phyloP scores from a whole-genome alignment of 257 asterid genomes.

The Datura wrightii region DNA sequence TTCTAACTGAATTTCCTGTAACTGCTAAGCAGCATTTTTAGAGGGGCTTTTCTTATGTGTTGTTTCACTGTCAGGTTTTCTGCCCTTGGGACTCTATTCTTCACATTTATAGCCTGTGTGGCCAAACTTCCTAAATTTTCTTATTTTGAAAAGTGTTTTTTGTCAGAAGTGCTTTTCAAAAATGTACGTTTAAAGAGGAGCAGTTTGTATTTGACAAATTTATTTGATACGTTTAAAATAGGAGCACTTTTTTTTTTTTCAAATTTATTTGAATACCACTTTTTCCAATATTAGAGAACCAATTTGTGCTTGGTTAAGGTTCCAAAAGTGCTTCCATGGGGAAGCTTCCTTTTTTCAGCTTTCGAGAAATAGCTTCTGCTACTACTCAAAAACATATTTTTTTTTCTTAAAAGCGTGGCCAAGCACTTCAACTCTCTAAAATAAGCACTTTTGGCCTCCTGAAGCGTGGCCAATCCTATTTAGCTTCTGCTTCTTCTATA shows the following conservation, averaged over 20 bases:
- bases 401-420: neutral
- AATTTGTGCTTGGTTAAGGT: neutral
- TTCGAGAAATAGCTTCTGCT: neutral
- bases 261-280: neutral
- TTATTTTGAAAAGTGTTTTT: neutral
- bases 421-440: neutral
- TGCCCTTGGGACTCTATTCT: neutral
- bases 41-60: neutral
- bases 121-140: neutral
- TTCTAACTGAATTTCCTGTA: neutral
- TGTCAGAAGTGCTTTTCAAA: neutral
- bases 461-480: constrained; percentile 14
- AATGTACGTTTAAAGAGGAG: neutral
- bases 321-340: neutral
- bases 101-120: neutral
- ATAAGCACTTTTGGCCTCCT: constrained; percentile 1
- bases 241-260: too few species aligned
- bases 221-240: neutral
- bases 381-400: neutral
- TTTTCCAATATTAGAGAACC: neutral
- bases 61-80: neutral
- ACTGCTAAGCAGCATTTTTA: neutral
- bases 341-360: neutral
- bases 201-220: neutral
- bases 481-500: neutral